Evolutionary conservation across 768 basidiomycete species (phyloP).

Genomic region (Kwoniella pini): DNA sequence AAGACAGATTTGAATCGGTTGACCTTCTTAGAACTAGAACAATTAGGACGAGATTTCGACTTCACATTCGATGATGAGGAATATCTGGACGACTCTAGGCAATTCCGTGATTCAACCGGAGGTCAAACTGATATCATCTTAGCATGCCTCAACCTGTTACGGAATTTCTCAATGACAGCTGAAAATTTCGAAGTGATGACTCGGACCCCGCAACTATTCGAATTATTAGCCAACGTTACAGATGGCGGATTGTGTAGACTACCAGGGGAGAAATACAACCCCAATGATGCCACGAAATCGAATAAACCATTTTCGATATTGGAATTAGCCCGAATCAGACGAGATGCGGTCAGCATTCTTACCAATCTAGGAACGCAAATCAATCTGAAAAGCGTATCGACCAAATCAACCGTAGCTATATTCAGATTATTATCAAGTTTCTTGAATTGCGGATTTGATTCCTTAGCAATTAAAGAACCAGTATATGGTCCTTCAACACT

Average conservation of each 20-base stretch:
- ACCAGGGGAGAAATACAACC: constrained; percentile 7
- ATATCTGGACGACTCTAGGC: neutral
- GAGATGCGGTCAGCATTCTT: constrained; percentile 73
- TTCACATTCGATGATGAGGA: constrained; percentile 56
- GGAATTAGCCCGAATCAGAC: constrained; percentile 72
- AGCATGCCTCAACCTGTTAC: constrained; percentile 73
- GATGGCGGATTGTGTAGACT: constrained; percentile 54
- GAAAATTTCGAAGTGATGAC: constrained; percentile 73
- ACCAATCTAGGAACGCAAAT: constrained; percentile 64
- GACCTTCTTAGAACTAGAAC: constrained; percentile 65
- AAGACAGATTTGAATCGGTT: constrained; percentile 61
- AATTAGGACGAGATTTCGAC: constrained; percentile 58
- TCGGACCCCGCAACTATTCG: constrained; percentile 65
- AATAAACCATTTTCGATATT: constrained; percentile 63
- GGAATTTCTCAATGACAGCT: constrained; percentile 74
- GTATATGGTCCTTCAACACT: constrained; percentile 18
- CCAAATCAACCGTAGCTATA: constrained; percentile 58
- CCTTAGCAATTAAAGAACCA: constrained; percentile 43
- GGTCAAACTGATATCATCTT: constrained; percentile 71
- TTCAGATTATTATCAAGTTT: constrained; percentile 73
- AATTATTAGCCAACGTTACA: constrained; percentile 71
- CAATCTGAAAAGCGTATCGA: constrained; percentile 56
- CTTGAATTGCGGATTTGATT: constrained; percentile 67
- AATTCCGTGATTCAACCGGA: constrained; percentile 59
- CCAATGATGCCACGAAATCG: constrained; percentile 48